These are phyloP conservation scores for Nothophoma quercina DNA, from an alignment of 2,329 filamentous ascomycete species.

Conservation along the genomic window DNA sequence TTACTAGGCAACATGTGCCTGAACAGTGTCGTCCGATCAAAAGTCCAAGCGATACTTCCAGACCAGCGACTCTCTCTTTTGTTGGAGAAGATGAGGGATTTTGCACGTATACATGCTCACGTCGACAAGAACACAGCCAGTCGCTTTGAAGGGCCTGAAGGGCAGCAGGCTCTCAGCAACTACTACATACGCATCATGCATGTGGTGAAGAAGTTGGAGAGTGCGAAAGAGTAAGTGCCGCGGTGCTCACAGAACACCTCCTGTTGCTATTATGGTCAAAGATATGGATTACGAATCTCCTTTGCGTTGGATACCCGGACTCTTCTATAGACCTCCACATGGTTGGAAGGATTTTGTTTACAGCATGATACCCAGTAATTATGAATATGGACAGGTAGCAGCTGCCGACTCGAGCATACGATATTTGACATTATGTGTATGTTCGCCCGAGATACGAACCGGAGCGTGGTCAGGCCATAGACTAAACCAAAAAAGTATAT, in stretches of 20 bases:
- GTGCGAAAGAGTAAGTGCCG: slow-evolving; percentile 18
- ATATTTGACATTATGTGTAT: background rate
- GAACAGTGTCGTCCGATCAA: slow-evolving; percentile 53
- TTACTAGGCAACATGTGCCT: slow-evolving; percentile 83
- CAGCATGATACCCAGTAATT: slow-evolving; percentile 26
- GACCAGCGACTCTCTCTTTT: slow-evolving; percentile 59
- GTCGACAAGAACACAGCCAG: slow-evolving; percentile 56
- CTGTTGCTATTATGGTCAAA: background rate
- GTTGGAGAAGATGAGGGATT: slow-evolving; percentile 67
- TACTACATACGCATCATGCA: slow-evolving; percentile 63
- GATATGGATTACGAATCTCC: slow-evolving; percentile 6
- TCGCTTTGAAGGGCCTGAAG: slow-evolving; percentile 57
- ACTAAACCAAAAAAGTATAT: background rate
- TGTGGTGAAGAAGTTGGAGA: slow-evolving; percentile 58
- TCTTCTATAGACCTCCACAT: slow-evolving; percentile 1
- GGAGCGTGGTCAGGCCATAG: background rate
- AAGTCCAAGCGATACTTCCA: slow-evolving; percentile 54
- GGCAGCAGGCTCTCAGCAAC: slow-evolving; percentile 54
- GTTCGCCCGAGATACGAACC: background rate
- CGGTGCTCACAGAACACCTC: too few species aligned
- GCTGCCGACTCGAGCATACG: slow-evolving; percentile 5
- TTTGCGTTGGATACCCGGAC: slow-evolving; percentile 12
- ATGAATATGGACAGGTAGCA: slow-evolving; percentile 12
- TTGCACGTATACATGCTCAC: slow-evolving; percentile 66
- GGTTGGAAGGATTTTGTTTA: slow-evolving; percentile 14